phyloP scores from a whole-genome alignment of 2,329 filamentous ascomycete species.

The Simplicillium aogashimaense region DNA sequence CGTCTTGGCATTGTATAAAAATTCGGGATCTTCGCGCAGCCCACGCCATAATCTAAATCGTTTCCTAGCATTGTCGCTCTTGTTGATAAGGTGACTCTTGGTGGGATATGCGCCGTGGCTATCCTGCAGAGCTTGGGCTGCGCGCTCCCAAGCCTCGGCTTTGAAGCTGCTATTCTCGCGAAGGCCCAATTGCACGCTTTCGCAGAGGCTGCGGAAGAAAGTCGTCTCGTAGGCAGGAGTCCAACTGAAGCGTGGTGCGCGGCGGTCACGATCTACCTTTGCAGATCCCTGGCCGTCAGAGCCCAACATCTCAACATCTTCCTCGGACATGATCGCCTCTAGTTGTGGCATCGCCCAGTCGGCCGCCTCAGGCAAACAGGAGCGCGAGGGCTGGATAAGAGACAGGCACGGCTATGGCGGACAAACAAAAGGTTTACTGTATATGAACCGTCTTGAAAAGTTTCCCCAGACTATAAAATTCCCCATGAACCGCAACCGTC shows the following conservation, averaged over 20 bases:
- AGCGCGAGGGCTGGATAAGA: no score
- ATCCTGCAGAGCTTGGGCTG: conserved; percentile 41
- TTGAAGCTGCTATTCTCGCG: conserved; percentile 52
- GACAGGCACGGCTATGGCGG: no score
- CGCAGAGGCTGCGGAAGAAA: conserved; percentile 50
- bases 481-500: no score
- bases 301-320: conserved; percentile 25
- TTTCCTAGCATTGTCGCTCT: conserved; percentile 53
- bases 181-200: conserved; percentile 46
- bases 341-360: no score
- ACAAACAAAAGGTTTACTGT: no score
- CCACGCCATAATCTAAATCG: conserved; percentile 53
- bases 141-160: conserved; percentile 50
- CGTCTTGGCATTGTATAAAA: conserved; percentile 40
- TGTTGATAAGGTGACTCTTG: conserved; percentile 53
- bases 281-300: conserved; percentile 21
- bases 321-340: conserved; percentile 23
- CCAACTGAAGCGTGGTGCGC: conserved; percentile 49
- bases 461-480: no score
- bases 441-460: no score
- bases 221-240: conserved; percentile 48
- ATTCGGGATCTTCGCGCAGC: conserved; percentile 46
- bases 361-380: no score
- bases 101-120: conserved; percentile 47
- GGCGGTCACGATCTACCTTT: conserved; percentile 27